Conservation (phyloP, 1,139 yeast species). For the Keqinozyma sinolaborantium region DNA sequence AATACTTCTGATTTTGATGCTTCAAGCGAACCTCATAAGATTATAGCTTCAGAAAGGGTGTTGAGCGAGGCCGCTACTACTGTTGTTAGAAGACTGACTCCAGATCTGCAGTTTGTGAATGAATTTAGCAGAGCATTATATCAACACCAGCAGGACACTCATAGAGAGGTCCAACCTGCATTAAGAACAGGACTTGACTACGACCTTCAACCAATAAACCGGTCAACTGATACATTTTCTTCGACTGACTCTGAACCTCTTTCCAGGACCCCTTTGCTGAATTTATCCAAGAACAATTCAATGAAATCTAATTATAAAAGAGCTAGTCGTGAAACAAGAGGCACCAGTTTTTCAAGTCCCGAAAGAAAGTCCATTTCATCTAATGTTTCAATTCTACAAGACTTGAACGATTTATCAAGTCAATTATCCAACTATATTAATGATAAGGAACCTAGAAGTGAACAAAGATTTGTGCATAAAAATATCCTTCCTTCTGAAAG, state of each 20-base stretch:
- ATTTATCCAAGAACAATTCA: conserved; percentile 12
- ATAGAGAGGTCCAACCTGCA: conserved; percentile 5
- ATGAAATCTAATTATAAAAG: conserved; percentile 8
- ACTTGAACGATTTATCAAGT: conserved; percentile 28
- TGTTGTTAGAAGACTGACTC: too few relatives aligned
- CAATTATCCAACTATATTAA: conserved; percentile 21
- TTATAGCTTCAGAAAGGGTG: too few relatives aligned
- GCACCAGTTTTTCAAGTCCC: conserved; percentile 8
- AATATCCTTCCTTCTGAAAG: conserved; percentile 10
- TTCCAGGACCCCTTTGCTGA: conserved; percentile 13
- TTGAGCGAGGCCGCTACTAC: too few relatives aligned
- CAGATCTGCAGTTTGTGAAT: conserved; percentile 8
- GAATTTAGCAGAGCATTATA: conserved; percentile 19
- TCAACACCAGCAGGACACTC: conserved; percentile 12
- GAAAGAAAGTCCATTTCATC: conserved; percentile 24
- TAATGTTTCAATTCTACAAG: conserved; percentile 25
- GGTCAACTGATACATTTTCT: conserved; percentile 28
- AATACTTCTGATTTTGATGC: conserved; percentile 1
- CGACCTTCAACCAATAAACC: conserved; percentile 27
- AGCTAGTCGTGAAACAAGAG: conserved; percentile 7
- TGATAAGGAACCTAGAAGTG: conserved; percentile 1
- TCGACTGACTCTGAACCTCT: conserved; percentile 12
- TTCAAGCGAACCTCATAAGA: too few relatives aligned
- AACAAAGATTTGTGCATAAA: conserved; percentile 13
- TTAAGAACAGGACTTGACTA: conserved; percentile 12